Percentiles rank a stretch among this genome's conserved stretches.
Conservation (phyloP, 768 basidiomycete species). For the Candolleomyces aberdarensis region DNA sequence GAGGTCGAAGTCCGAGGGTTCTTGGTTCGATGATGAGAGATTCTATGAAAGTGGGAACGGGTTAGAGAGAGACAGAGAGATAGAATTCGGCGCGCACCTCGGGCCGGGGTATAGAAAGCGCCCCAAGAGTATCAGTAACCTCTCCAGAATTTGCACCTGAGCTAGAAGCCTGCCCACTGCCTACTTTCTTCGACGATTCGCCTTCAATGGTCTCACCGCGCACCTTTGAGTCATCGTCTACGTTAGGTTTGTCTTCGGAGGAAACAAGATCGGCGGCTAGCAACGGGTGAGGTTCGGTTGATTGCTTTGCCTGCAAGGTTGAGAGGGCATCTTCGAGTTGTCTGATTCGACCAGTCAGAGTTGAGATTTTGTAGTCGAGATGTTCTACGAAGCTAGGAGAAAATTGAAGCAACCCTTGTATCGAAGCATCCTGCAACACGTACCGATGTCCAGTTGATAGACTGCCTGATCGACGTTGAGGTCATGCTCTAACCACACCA, state of each 20-base stretch:
- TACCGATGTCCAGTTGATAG: constrained; percentile 77
- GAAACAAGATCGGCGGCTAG: constrained; percentile 48
- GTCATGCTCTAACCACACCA: too few species aligned
- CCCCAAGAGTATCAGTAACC: constrained; percentile 55
- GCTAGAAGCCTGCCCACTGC: constrained; percentile 6
- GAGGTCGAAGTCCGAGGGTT: constrained; percentile 8
- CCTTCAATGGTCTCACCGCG: constrained; percentile 10
- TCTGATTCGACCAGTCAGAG: constrained; percentile 52
- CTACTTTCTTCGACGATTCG: background rate
- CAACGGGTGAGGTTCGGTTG: constrained; percentile 56
- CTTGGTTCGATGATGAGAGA: constrained; percentile 15
- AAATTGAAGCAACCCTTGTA: background rate
- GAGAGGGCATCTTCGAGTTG: constrained; percentile 61
- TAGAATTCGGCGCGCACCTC: constrained; percentile 44
- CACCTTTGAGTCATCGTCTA: constrained; percentile 22
- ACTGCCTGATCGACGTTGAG: constrained; percentile 41
- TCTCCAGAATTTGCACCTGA: constrained; percentile 27
- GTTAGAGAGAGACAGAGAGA: background rate
- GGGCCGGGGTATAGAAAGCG: constrained; percentile 55
- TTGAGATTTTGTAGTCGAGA: constrained; percentile 53
- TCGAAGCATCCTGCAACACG: background rate
- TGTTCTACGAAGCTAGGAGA: constrained; percentile 53
- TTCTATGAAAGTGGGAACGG: constrained; percentile 12
- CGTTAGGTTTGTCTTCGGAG: constrained; percentile 26
- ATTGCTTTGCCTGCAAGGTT: constrained; percentile 45